phyloP scores from a whole-genome alignment of 2,329 filamentous ascomycete species.

The Fusarium sulawesiense region DNA sequence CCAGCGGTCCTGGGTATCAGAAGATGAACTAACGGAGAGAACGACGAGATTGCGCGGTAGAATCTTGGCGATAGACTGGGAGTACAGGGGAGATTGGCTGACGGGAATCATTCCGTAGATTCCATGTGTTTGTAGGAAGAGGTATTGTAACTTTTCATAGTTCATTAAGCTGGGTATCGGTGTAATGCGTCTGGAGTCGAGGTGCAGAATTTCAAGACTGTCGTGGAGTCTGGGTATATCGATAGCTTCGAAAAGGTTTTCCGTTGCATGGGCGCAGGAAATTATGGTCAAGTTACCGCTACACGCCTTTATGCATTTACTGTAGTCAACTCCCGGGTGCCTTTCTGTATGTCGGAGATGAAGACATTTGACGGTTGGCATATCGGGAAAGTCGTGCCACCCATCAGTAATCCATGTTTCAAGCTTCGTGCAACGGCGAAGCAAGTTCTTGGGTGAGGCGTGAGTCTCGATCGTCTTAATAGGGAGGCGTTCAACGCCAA shows the following conservation, averaged over 20 bases:
- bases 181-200: neutral
- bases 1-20: neutral
- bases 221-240: neutral
- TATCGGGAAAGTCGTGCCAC: neutral
- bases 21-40: neutral
- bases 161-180: neutral
- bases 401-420: neutral
- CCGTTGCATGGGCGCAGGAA: neutral
- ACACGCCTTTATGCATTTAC: neutral
- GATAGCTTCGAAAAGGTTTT: neutral
- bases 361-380: neutral
- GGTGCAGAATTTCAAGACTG: neutral
- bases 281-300: neutral
- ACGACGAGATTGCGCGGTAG: neutral
- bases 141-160: neutral
- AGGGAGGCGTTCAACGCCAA: neutral
- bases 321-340: neutral
- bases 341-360: fast-evolving
- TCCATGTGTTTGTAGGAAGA: neutral
- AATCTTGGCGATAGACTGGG: neutral
- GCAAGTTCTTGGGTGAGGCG: fast-evolving
- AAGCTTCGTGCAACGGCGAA: neutral
- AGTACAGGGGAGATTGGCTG: neutral
- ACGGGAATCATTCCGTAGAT: neutral
- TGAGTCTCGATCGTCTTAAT: neutral